Conservation (phyloP, 257 asterid genomes). For the Nemophila menziesii region DNA sequence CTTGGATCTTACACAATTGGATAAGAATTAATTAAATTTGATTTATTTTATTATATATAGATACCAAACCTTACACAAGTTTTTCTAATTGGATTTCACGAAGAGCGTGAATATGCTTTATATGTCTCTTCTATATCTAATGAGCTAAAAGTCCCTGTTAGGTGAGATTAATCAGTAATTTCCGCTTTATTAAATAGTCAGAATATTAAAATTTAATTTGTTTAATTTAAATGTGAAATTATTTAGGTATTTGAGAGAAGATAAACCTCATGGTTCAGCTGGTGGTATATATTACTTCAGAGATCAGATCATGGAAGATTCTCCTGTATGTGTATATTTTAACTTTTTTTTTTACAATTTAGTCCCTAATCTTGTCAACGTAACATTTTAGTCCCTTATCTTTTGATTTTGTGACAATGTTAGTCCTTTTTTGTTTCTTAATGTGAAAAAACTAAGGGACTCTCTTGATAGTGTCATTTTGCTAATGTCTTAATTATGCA, state of each 20-base stretch:
- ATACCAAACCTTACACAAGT: conserved; percentile 61
- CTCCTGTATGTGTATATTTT: conserved; percentile 55
- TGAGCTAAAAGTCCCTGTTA: conserved; percentile 76
- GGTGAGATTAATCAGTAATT: conserved; percentile 26
- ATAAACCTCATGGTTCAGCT: conserved; percentile 83
- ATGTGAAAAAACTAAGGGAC: no score
- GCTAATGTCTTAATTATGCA: no score
- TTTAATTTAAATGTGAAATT: background rate
- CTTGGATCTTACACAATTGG: background rate
- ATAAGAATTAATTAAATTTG: background rate
- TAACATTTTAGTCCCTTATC: background rate
- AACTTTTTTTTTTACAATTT: conserved; percentile 1
- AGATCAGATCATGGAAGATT: conserved; percentile 75
- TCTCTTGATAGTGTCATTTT: no score
- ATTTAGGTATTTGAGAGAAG: conserved; percentile 70
- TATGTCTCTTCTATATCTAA: conserved; percentile 67
- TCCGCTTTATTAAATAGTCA: conserved; percentile 9
- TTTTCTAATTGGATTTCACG: conserved; percentile 65
- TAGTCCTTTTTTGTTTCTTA: no score
- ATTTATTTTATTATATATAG: conserved; percentile 20
- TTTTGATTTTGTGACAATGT: no score
- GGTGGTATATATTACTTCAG: conserved; percentile 72
- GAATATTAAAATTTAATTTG: background rate
- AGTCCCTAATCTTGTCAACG: no score
- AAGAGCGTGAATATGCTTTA: conserved; percentile 55